Conservation (phyloP, 2,329 filamentous ascomycete genomes). For the Aspergillus sp. region DNA sequence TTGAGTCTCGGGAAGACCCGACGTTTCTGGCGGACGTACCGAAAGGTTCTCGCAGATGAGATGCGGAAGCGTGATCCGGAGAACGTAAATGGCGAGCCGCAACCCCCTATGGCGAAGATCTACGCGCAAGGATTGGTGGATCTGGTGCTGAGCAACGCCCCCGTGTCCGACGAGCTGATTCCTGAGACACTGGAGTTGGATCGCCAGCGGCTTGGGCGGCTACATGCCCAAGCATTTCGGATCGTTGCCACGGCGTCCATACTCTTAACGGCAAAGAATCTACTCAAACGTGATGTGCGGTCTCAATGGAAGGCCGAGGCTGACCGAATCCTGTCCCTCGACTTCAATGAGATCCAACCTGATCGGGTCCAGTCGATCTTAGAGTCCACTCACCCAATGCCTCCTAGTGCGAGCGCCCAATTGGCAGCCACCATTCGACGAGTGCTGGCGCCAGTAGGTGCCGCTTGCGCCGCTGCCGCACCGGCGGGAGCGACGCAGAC, state of each 20-base stretch:
- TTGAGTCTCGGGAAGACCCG: conserved; percentile 56
- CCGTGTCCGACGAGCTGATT: conserved; percentile 54
- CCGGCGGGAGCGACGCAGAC: conserved; percentile 22
- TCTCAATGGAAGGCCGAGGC: conserved; percentile 66
- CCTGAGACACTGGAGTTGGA: conserved; percentile 65
- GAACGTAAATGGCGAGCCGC: conserved; percentile 37
- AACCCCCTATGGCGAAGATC: conserved; percentile 44
- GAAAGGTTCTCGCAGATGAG: conserved; percentile 49
- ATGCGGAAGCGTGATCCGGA: conserved; percentile 52
- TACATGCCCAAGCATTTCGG: conserved; percentile 58
- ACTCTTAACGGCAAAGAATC: conserved; percentile 65
- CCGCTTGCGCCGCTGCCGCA: conserved; percentile 36
- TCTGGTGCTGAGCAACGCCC: conserved; percentile 57
- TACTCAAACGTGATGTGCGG: conserved; percentile 65
- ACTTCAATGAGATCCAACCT: conserved; percentile 45
- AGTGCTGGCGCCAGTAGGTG: conserved; percentile 57
- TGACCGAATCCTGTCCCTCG: conserved; percentile 57
- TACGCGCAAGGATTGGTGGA: conserved; percentile 64
- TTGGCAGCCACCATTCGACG: conserved; percentile 52
- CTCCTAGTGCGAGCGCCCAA: conserved; percentile 46
- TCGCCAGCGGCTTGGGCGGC: conserved; percentile 52
- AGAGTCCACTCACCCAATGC: conserved; percentile 53
- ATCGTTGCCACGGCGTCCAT: conserved; percentile 64
- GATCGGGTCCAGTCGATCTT: conserved; percentile 49
- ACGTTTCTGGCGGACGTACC: conserved; percentile 55